Evolutionary conservation across 768 basidiomycete genomes (phyloP), one percentile per base, ranked within the genome.

Genomic region (Psilocybe sp.): DNA sequence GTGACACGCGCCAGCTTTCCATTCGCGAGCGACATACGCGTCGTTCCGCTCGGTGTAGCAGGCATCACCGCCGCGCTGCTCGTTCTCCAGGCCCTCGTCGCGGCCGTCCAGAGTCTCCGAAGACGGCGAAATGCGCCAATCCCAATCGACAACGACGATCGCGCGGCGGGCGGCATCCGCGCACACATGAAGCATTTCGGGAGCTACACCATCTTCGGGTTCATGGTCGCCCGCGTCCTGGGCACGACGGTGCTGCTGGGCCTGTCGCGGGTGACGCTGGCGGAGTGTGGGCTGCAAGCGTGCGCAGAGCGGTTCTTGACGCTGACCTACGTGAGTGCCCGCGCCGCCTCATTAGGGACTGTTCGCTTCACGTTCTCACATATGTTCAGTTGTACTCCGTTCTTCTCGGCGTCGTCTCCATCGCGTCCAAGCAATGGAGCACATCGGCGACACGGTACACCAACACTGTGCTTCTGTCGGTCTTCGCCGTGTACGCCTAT

Each of bases 401-500:
- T 5, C 36, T 79, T 16, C 60, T 78, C 15, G 69, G 71, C 1
- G 54, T 75, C 37, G 46, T 75, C 8, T 61, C 75, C 3, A 51
- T 77, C 13, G 53, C 67, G 0, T 58, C 68, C 3, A 61, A 64
- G 18, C 60, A 57, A 6, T 61, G 69, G 45, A 68, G 68, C 28
- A 50, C 58, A 7, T 58, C 65, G 14, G 39, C 56, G 12, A 55
- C 60, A 4, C 50, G 54, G 20, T 66, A 73, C 51, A 57, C 64
- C 35, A 66, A 53, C 36, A 14, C 61, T 28, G 31, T 72, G 5
- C 57, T 72, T 7, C 31, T 71, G 33, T 70, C 51, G 48, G 66
- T 58, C 52, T 68, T 55, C 69, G 52, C 50, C 1, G 69, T 84
- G 1, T 87, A 79, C 60, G 57, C 66, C 15, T 80, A 81, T 59